Base-by-base conservation (phyloP, 2,329 filamentous ascomycete genomes). In the Colletotrichum cuscutae region DNA sequence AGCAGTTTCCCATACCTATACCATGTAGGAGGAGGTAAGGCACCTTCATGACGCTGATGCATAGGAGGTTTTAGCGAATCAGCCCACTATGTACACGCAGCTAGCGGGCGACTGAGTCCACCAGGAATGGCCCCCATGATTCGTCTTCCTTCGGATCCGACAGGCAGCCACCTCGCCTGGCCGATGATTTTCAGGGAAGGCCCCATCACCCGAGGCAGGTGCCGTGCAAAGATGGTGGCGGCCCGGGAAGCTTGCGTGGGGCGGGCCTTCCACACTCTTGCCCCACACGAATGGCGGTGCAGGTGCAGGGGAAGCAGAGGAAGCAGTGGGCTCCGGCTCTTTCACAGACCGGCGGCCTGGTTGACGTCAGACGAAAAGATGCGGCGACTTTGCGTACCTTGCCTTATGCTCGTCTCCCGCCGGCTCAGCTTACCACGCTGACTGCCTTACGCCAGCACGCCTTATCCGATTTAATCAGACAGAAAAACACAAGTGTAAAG, bases 361-460 rank as follows among this genome's bases (percentile, higher is more conserved):
- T 69, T 72, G 70, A 70, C 66, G 66, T 72, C 70, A 72, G 66
- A 61, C 60, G 66, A 70, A 70, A 63, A 70, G 32, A 62, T 69
- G 69, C 69, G 65, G 66, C 66, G 66, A 65, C 66, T 61, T 46
- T 42, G 60, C 46, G 62, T 53, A 42, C 13, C 37, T 19, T 15
- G 42, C 15, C 30, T 19, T 42, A 42, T 4, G 19, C 42, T 49
- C 42, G 42, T 9, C 19, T 49, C 15, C 42, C 42, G 37, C 37
- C 37, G 37, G 37, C 37, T 42, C 37, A 42, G 37, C 37, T 42
- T 19, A 42, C 6, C 37, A 42, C 37, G 6, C 6, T 42, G 19
- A 42, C 37, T 5, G 19, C 35, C 35, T 13, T 37, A 37, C 37
- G 12, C 37, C 15, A 19, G 6, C 13, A 19, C 13, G 56, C 7